Conservation (phyloP, 495 filamentous ascomycete species). For the Hypomontagnella submonticulosa region DNA sequence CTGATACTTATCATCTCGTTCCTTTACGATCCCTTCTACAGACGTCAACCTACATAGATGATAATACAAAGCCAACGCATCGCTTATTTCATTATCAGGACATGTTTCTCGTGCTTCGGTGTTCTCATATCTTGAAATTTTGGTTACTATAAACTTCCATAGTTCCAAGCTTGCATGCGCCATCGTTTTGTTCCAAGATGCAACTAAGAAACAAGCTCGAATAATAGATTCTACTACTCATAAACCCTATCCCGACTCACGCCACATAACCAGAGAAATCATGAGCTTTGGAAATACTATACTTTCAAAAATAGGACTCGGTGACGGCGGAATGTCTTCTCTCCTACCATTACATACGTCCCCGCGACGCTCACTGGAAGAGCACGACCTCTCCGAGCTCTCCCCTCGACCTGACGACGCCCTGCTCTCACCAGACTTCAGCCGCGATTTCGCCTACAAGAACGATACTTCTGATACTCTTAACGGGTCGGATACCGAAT, state of each 20-base stretch:
- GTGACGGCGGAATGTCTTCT: conserved; percentile 40
- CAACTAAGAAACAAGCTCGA: conserved; percentile 6
- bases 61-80: no score
- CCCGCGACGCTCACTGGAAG: conserved; percentile 35
- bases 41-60: no score
- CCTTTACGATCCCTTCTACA: no score
- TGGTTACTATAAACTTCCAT: not conserved
- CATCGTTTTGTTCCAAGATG: conserved; percentile 21
- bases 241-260: not conserved
- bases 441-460: not conserved
- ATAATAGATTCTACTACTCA: not conserved
- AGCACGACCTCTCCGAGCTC: conserved; percentile 56
- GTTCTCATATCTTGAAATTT: not conserved
- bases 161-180: not conserved
- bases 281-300: conserved; percentile 46
- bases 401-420: conserved; percentile 55
- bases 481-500: not conserved
- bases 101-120: not conserved
- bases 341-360: conserved; percentile 41
- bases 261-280: not conserved
- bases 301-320: conserved; percentile 41
- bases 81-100: not conserved
- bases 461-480: not conserved
- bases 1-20: conserved; percentile 1
- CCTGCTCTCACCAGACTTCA: conserved; percentile 37